phyloP scores from a whole-genome alignment of 306 rosid genomes.

The Trifolium pratense region DNA sequence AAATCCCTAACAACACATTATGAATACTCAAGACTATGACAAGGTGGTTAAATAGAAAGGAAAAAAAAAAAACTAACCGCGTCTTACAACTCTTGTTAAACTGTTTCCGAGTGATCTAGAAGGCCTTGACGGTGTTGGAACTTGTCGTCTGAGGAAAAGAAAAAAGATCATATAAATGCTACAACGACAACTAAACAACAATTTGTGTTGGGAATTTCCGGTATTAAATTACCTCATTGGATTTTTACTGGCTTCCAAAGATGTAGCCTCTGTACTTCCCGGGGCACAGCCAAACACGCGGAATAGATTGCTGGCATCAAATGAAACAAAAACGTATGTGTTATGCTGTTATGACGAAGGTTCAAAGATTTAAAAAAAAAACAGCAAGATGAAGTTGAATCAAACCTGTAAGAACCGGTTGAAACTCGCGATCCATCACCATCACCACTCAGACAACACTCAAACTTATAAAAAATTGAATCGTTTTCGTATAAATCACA shows the following conservation, averaged over 20 bases:
- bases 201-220: slow-evolving; percentile 3
- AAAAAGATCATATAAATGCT: slow-evolving; percentile 30
- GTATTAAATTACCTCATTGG: slow-evolving; percentile 76
- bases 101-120: slow-evolving; percentile 92
- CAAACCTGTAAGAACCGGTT: slow-evolving; percentile 94
- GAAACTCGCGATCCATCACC: slow-evolving; percentile 90
- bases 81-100: slow-evolving; percentile 88
- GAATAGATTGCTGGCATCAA: slow-evolving; percentile 84
- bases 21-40: neutral
- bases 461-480: too few species aligned
- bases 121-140: slow-evolving; percentile 94
- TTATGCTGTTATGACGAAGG: slow-evolving; percentile 41
- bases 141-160: slow-evolving; percentile 77
- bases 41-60: neutral
- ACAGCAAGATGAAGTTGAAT: slow-evolving; percentile 18
- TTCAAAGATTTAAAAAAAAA: slow-evolving; percentile 24
- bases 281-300: slow-evolving; percentile 84
- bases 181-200: neutral
- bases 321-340: slow-evolving; percentile 40
- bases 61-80: slow-evolving; percentile 65
- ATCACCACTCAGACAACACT: slow-evolving; percentile 93
- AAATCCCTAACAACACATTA: neutral
- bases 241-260: slow-evolving; percentile 98
- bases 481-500: slow-evolving; percentile 98
- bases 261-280: slow-evolving; percentile 77